Conservation (phyloP, 352 stramenopile species). For the Pythium dissimile region DNA sequence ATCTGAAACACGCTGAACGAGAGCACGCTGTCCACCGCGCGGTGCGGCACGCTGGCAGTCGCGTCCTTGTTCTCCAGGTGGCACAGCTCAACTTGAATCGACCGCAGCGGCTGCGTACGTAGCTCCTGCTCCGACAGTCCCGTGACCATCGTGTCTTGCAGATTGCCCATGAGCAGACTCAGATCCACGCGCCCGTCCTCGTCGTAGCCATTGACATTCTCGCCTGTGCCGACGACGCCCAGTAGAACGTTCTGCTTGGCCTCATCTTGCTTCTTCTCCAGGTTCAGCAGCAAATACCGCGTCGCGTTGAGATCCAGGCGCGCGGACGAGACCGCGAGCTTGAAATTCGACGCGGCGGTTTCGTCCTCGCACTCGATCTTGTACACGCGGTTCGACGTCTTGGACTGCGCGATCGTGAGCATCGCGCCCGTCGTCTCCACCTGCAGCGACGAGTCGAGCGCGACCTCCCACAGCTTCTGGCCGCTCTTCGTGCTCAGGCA, state of each 20-base stretch:
- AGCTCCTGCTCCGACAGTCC: slow-evolving; percentile 67
- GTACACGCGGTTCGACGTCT: slow-evolving; percentile 41
- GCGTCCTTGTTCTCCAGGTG: slow-evolving; percentile 87
- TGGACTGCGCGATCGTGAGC: slow-evolving; percentile 56
- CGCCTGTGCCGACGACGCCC: slow-evolving; percentile 10
- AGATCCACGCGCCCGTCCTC: slow-evolving; percentile 72
- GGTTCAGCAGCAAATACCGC: slow-evolving; percentile 74
- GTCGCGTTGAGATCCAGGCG: slow-evolving; percentile 73
- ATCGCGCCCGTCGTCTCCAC: slow-evolving; percentile 34
- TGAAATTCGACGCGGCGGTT: slow-evolving; percentile 61
- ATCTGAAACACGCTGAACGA: slow-evolving; percentile 86
- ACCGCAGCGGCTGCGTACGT: slow-evolving; percentile 67
- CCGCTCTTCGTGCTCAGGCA: slow-evolving; percentile 72
- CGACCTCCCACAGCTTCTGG: slow-evolving; percentile 79
- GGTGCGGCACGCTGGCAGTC: slow-evolving; percentile 68
- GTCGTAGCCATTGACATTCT: slow-evolving; percentile 26
- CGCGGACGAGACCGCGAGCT: slow-evolving; percentile 71
- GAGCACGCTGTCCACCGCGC: slow-evolving; percentile 64
- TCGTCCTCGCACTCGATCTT: slow-evolving; percentile 73
- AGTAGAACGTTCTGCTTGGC: slow-evolving; percentile 34
- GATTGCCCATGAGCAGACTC: slow-evolving; percentile 76
- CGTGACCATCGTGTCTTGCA: slow-evolving; percentile 78
- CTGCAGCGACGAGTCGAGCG: slow-evolving; percentile 73
- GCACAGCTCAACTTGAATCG: slow-evolving; percentile 78
- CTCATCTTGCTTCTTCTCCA: slow-evolving; percentile 80